These are phyloP conservation scores for Pseudocercospora fuligena DNA, from an alignment of 2,329 filamentous ascomycete species.

Conservation along the genomic window DNA sequence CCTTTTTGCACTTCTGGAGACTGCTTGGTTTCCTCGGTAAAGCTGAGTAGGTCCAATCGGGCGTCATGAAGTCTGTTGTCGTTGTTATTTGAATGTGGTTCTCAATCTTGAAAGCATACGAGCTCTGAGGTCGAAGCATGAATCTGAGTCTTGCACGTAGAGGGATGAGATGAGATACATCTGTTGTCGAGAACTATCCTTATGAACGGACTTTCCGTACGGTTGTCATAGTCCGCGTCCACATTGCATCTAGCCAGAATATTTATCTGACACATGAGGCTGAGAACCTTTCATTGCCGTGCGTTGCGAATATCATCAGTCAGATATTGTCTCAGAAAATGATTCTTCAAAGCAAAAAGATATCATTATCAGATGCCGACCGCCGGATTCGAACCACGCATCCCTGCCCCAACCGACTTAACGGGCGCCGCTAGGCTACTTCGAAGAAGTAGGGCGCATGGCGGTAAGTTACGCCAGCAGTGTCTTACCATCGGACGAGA, in stretches of 20 bases:
- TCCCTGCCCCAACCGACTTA: not conserved
- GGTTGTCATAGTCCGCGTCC: not conserved
- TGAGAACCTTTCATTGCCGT: not conserved
- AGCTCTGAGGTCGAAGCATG: not conserved
- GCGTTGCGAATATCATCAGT: not conserved
- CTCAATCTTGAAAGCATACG: too few relatives aligned
- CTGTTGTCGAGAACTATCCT: not conserved
- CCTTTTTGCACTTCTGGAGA: too few relatives aligned
- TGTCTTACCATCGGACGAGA: not conserved
- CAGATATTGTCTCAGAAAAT: not conserved
- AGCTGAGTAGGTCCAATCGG: too few relatives aligned
- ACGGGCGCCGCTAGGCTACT: not conserved
- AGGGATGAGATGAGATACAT: not conserved
- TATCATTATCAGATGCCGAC: not conserved
- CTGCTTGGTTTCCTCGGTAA: too few relatives aligned
- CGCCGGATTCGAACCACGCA: not conserved
- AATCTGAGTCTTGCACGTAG: too few relatives aligned
- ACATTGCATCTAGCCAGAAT: not conserved
- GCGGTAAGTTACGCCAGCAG: not conserved
- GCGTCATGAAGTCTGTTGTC: too few relatives aligned
- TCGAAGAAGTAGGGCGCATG: not conserved
- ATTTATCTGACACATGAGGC: not conserved
- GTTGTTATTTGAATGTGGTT: too few relatives aligned
- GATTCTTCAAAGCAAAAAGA: not conserved
- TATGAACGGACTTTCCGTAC: not conserved